These are phyloP conservation scores for Suillus weaverae DNA, from an alignment of 768 basidiomycete species.

Conservation along the genomic window DNA sequence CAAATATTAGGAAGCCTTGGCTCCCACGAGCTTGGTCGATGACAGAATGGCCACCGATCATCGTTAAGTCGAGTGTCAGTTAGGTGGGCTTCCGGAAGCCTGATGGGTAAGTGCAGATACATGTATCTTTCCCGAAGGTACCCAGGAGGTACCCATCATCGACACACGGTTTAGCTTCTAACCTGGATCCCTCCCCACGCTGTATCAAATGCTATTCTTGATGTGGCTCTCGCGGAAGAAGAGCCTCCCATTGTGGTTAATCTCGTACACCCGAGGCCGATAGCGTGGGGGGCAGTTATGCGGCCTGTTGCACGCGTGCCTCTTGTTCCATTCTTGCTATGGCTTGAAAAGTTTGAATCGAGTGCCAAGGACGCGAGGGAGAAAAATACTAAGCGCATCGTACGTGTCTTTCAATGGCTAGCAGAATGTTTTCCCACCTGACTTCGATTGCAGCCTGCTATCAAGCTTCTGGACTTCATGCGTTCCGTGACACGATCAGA, in stretches of 20 bases:
- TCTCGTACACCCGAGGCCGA: constrained; percentile 35
- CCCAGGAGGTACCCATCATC: not conserved
- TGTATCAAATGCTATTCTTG: constrained; percentile 27
- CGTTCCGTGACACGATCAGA: constrained; percentile 22
- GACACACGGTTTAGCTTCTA: constrained; percentile 14
- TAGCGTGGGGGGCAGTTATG: constrained; percentile 27
- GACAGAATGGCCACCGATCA: constrained; percentile 37
- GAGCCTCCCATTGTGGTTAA: constrained; percentile 26
- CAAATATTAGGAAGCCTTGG: constrained; percentile 38
- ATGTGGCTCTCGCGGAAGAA: constrained; percentile 27
- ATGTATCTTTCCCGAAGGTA: not conserved
- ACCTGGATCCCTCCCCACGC: constrained; percentile 33
- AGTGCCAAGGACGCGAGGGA: constrained; percentile 15
- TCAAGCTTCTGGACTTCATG: constrained; percentile 33
- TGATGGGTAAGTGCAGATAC: constrained; percentile 24
- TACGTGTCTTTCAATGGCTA: constrained; percentile 43
- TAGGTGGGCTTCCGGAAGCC: constrained; percentile 33
- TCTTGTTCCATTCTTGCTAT: constrained; percentile 34
- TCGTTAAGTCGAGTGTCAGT: constrained; percentile 35
- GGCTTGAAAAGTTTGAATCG: constrained; percentile 26
- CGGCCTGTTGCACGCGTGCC: constrained; percentile 23
- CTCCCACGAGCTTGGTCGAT: constrained; percentile 34
- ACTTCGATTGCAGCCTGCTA: constrained; percentile 30
- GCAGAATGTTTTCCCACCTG: constrained; percentile 35
- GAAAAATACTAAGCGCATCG: constrained; percentile 29